Evolutionary conservation across 2,329 filamentous ascomycete genomes (phyloP).

Genomic region (Alternaria brassicicola): DNA sequence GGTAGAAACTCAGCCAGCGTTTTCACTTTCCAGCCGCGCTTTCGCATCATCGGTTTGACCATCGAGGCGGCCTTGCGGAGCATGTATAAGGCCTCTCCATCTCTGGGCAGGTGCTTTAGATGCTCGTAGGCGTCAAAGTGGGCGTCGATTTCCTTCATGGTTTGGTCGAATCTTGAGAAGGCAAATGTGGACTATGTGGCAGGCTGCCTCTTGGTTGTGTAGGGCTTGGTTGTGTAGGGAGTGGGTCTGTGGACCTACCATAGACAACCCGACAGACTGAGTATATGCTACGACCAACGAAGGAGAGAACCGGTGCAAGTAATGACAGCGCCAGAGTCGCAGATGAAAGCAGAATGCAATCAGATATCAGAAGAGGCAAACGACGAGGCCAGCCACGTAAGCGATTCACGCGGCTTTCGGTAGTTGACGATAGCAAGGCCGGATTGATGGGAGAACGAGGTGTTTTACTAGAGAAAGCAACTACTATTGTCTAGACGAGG

Average conservation of each 20-base stretch:
- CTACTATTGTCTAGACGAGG: conserved; percentile 11
- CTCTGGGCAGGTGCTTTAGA: conserved; percentile 52
- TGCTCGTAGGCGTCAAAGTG: conserved; percentile 59
- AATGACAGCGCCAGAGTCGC: conserved; percentile 10
- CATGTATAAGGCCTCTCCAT: conserved; percentile 58
- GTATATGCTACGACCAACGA: not conserved
- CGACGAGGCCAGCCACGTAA: conserved; percentile 31
- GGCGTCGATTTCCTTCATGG: conserved; percentile 54
- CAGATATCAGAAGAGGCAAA: conserved; percentile 21
- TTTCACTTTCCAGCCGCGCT: conserved; percentile 78
- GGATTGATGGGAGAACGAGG: conserved; percentile 8
- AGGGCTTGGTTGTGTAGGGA: not conserved
- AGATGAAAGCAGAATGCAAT: conserved; percentile 5
- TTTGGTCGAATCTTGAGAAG: not conserved
- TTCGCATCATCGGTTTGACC: conserved; percentile 94
- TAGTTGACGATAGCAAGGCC: conserved; percentile 17
- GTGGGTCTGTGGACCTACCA: not conserved
- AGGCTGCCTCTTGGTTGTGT: not conserved
- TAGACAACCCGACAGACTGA: not conserved
- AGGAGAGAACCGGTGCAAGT: not conserved
- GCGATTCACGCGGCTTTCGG: conserved; percentile 32
- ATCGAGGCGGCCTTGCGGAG: conserved; percentile 83
- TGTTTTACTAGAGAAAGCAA: not conserved
- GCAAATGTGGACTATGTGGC: not conserved
- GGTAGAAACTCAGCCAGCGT: conserved; percentile 87